These are phyloP conservation scores for Ambrosia artemisiifolia DNA, from an alignment of 129 eudicot genomes.

Conservation along the genomic window DNA sequence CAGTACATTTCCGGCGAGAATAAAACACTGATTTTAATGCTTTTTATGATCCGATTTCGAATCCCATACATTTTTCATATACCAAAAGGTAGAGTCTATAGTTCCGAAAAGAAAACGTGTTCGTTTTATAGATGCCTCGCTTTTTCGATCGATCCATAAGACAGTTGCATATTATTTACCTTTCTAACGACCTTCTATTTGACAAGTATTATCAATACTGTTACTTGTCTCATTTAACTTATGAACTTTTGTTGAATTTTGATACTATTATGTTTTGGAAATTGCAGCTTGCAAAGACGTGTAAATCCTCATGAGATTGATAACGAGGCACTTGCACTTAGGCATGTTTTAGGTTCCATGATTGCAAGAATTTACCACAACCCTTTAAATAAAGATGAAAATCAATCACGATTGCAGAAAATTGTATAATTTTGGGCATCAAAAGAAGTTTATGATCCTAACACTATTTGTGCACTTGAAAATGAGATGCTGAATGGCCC, in stretches of 20 bases:
- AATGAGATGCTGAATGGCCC: constrained; percentile 78
- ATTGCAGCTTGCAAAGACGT: constrained; percentile 95
- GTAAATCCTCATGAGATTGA: constrained; percentile 76
- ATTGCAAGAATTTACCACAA: constrained; percentile 86
- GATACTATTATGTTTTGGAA: no score
- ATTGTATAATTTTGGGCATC: constrained; percentile 95
- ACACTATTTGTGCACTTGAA: constrained; percentile 73
- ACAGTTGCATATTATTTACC: constrained; percentile 86
- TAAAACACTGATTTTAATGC: no score
- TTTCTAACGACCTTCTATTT: constrained; percentile 91
- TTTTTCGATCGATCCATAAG: no score
- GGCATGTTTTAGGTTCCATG: constrained; percentile 94
- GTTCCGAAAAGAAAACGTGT: no score
- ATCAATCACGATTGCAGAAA: constrained; percentile 92
- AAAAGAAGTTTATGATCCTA: constrained; percentile 92
- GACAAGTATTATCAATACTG: constrained; percentile 55
- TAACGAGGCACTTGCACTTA: constrained; percentile 95
- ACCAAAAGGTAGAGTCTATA: no score
- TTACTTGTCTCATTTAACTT: no score
- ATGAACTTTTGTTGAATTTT: no score
- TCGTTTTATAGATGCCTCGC: no score
- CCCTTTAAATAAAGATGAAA: constrained; percentile 88
- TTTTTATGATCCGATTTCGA: no score
- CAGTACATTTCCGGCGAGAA: no score
- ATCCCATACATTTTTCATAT: no score